Evolutionary conservation across 306 rosid genomes (phyloP).

Genomic region (Coriaria nepalensis): DNA sequence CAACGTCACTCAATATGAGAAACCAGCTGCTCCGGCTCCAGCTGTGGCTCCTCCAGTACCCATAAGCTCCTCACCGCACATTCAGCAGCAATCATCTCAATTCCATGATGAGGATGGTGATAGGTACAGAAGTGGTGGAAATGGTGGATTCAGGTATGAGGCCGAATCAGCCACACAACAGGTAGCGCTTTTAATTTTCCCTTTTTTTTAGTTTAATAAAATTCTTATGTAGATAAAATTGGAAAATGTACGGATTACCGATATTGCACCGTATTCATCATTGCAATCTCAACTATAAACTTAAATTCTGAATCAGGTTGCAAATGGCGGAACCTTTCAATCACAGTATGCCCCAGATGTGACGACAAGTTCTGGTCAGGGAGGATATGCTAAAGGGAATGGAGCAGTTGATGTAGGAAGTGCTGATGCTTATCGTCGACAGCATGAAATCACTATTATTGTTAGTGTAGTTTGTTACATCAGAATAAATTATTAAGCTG

Average conservation of each 20-base stretch:
- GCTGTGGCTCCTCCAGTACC: constrained; percentile 45
- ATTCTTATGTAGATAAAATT: too few species aligned
- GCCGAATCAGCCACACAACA: constrained; percentile 37
- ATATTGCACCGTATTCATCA: neutral
- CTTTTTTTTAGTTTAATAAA: neutral
- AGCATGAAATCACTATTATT: constrained; percentile 70
- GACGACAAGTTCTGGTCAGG: constrained; percentile 30
- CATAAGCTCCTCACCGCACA: constrained; percentile 66
- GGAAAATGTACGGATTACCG: neutral
- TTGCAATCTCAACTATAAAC: constrained; percentile 6
- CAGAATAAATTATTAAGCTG: too few species aligned
- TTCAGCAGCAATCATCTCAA: constrained; percentile 45
- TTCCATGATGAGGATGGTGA: constrained; percentile 36
- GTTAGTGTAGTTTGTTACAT: constrained; percentile 30
- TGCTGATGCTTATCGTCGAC: constrained; percentile 62
- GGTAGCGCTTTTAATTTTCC: constrained; percentile 23
- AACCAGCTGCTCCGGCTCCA: constrained; percentile 39
- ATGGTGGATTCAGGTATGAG: constrained; percentile 38
- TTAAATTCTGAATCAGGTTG: constrained; percentile 34
- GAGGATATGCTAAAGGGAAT: constrained; percentile 27
- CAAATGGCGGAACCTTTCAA: constrained; percentile 29
- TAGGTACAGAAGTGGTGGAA: constrained; percentile 50
- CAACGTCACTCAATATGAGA: constrained; percentile 88
- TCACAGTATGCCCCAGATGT: constrained; percentile 40
- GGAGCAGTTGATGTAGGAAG: constrained; percentile 52